Evolutionary conservation across 441 rosid genomes (phyloP), one percentile per base, ranked within the genome.

Genomic region (Omphalea diandra): DNA sequence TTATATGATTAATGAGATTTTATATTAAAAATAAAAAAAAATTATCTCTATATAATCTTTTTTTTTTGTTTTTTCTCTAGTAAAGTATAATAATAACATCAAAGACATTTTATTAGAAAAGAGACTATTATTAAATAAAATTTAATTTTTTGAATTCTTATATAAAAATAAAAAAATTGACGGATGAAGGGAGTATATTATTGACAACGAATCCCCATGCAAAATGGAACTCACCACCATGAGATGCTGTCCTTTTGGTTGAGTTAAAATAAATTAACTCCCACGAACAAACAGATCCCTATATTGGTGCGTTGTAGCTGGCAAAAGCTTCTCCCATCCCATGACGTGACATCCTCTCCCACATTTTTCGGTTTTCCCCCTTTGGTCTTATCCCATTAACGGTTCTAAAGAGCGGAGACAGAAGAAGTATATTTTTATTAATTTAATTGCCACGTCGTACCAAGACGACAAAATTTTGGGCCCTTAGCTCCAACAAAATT

Each of bases 221-320:
- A 35, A 15, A 36, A 3, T n/a, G n/a, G n/a, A n/a, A n/a, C n/a
- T n/a, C n/a, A n/a, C n/a, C n/a, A n/a, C n/a, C n/a, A n/a, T n/a
- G n/a, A n/a, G n/a, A 3, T 4, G 2, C 77, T 70, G 81, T 77
- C 81, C 33, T 50, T 77, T 67, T 71, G 77, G 43, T 57, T 46
- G 26, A 35, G 4, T n/a, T 43, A 41, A 20, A 41, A 3, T 20
- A 27, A 36, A 60, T 7, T 29, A 49, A 56, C n/a, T 35, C 27
- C 36, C n/a, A 62, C 40, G 7, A 73, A 38, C 46, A 67, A 24
- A 54, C 47, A 55, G 22, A 40, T 24, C 52, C 31, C 17, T 6
- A 3, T 27, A 6, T 63, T 38, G 49, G 74, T 83, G 88, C 88
- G 76, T 41, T 70, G 50, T 79, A 81, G 88, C 86, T 85, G 88